These are phyloP conservation scores for Podospora fimiseda DNA, from an alignment of 495 filamentous ascomycete genomes.

Conservation along the genomic window DNA sequence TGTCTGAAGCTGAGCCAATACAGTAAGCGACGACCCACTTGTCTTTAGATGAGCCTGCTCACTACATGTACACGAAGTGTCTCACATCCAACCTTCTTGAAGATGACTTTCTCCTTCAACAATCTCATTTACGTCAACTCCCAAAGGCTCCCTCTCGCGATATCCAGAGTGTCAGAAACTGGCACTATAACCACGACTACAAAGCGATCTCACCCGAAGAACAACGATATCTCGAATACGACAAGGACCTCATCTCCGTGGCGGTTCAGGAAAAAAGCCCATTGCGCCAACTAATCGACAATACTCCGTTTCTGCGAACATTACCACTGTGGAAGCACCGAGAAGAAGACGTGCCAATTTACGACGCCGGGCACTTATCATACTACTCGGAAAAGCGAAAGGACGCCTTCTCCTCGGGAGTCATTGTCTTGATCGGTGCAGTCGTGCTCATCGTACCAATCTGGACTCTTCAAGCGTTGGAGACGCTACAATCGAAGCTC, in stretches of 20 bases:
- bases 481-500: not conserved
- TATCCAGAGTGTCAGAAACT: not conserved
- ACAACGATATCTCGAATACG: not conserved
- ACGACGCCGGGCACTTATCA: not conserved
- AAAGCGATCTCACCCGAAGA: not conserved
- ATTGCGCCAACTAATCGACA: not conserved
- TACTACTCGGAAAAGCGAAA: not conserved
- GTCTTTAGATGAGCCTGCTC: too few species aligned
- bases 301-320: not conserved
- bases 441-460: not conserved
- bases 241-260: not conserved
- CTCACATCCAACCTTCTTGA: too few species aligned
- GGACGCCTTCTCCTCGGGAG: not conserved
- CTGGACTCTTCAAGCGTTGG: not conserved
- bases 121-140: not conserved
- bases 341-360: not conserved
- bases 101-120: not conserved
- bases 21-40: too few species aligned
- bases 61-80: too few species aligned
- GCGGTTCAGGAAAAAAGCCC: not conserved
- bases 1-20: not conserved
- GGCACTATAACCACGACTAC: not conserved
- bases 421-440: not conserved
- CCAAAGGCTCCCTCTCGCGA: not conserved
- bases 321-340: not conserved